Evolutionary conservation across 805 yeast species (phyloP).

Genomic region (Saccharomycopsis sp.): DNA sequence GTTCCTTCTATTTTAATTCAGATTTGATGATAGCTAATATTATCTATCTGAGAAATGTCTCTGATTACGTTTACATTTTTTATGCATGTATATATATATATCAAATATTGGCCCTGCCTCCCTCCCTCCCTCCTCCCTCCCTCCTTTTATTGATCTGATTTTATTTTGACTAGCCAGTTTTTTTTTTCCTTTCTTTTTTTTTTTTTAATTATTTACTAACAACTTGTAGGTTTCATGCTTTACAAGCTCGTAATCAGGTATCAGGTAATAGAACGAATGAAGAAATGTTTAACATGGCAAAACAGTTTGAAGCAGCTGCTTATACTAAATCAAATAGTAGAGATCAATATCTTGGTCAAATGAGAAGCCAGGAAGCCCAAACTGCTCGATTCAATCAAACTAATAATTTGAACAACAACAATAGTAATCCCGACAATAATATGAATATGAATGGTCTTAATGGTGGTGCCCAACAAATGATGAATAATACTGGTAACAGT

Average conservation of each 20-base stretch:
- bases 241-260: too few species aligned
- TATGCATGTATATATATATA: not conserved
- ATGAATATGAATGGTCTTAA: not conserved
- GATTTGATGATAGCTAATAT: not conserved
- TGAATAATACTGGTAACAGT: slow-evolving; percentile 18
- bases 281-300: slow-evolving; percentile 14
- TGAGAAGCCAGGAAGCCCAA: not conserved
- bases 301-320: slow-evolving; percentile 8
- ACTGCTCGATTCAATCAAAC: not conserved
- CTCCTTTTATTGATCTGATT: not conserved
- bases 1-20: not conserved
- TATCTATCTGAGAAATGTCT: not conserved
- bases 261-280: slow-evolving; percentile 11
- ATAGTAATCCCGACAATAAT: slow-evolving; percentile 1
- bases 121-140: not conserved
- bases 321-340: not conserved
- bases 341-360: not conserved
- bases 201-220: not conserved
- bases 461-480: slow-evolving; percentile 9
- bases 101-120: not conserved
- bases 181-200: not conserved
- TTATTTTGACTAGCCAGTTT: too few species aligned
- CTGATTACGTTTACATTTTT: not conserved
- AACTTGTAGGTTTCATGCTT: slow-evolving; percentile 11
- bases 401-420: slow-evolving; percentile 3